Base-by-base conservation (phyloP, 2,329 filamentous ascomycete species). In the Lecanicillium sp. region DNA sequence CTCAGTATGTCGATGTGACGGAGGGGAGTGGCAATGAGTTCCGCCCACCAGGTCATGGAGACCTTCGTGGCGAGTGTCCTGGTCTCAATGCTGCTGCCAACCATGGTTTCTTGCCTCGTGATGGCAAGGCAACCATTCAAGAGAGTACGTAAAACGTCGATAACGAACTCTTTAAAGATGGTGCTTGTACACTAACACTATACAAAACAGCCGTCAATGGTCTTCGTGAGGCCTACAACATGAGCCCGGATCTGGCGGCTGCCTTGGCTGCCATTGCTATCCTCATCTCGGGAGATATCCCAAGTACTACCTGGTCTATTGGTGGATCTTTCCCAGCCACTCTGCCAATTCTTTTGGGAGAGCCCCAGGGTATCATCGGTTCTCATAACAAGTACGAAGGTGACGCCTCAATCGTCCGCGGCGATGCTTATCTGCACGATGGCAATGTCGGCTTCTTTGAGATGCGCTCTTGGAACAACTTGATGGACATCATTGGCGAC, bases 331-430 rank as follows among this genome's bases (percentile, higher is more conserved):
- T 3, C 52, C 71, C 1, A 54, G 58, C 14, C 61, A 68, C 39
- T 7, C 19, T 28, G 43, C 67, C 0, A 42, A 61, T 4, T 65
- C 54, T 70, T 3, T 51, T 70, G 1, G 63, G 65, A 3, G 56
- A 56, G 5, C 67, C 67, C 1, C 58, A 61, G 16, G 68, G 70
- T 4, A 57, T 75, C 3, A 60, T 59, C 13, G 67, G 67, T 14
- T 66, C 66, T 3, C 73, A 78, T 50, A 75, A 75, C 49, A 68
- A 68, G 42, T 68, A 73, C 45, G 72, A 77, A 54, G 56, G 63
- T 1, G 72, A 77, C 52, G 66, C 58, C 0, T 74, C 69, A 30
- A 59, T 64, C 29, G 73, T 70, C 0, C 62, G 48, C 9, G 62
- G 63, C 13, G 72, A 76, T 43, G 36, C 28, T 12, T 29, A 32